Evolutionary conservation across 2,329 filamentous ascomycete species (phyloP), one percentile per base, ranked within the genome.

Genomic region (Hortaea werneckii): DNA sequence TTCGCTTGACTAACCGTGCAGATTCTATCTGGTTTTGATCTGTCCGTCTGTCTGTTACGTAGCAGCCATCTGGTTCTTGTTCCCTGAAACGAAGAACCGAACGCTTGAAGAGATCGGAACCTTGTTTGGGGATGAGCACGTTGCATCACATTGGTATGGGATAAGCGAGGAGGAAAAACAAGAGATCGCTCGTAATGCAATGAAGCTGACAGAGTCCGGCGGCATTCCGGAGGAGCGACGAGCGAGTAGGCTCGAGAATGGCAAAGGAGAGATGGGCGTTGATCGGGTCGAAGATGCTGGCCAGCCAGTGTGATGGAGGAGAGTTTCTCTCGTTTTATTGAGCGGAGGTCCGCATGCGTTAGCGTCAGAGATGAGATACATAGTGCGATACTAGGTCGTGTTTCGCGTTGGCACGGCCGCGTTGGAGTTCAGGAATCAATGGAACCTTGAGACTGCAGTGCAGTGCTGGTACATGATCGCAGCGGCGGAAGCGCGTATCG

Each of bases 31-130:
- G 20, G 47, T 54, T 26, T 43, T 54, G 1, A 51, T 51, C 12
- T 47, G 50, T 30, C 46, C 50, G 5, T 45, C 48, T 10, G 44
- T 48, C 27, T 49, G 41, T 35, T 49, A 46, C 8, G 45, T 43
- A 29, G 20, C 45, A 10, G 42, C 47, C 6, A 43, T 50, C 5
- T 53, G 40, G 28, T 52, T 52, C 37, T 37, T 50, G 5, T 50
- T 52, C 35, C 52, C 50, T 28, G 61, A 65, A 38, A 58, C 54
- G 35, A 59, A 63, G 38, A 58, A 58, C 7, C 44, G 60, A n/a
- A 57, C 54, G 5, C 52, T 65, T 5, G 61, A 65, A 44, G 62
- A 64, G 44, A 64, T 63, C 20, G 60, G 62, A 38, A 56, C 59
- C 2, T 54, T 62, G 48, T 65, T 59, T 42, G 57, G 57, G 1